Base-by-base conservation (phyloP, 805 yeast genomes). In the Yarrowia keelungensis region DNA sequence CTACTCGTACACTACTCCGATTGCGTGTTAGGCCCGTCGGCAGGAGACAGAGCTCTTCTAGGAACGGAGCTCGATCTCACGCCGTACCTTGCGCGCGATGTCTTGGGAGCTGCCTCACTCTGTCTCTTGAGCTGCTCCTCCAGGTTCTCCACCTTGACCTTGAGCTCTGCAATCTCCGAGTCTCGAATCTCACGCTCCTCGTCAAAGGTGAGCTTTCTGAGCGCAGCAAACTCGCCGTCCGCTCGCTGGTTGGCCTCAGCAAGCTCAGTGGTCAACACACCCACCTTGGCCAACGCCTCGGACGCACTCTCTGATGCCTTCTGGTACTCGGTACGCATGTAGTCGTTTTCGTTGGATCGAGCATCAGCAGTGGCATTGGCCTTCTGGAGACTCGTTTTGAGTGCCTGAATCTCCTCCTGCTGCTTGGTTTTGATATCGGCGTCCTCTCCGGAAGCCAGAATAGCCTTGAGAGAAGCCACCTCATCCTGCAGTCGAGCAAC, bases 271-370 rank as follows among this genome's bases (percentile, higher is more conserved):
- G 75, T 71, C 15, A 77, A 72, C 1, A 72, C 74, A 11, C 71
- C 71, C 15, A 81, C 72, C 67, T 79, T 79, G 0, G 69, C 68
- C 26, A 69, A 69, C 1, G 77, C 75, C 45, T 75, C 76, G 0
- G 73, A 73, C 3, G 78, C 76, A 3, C 79, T 75, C 3, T 71
- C 70, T 0, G 76, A 70, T 2, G 79, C 78, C 61, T 73, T 71
- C 58, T 77, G 75, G 65, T 69, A 74, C 62, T 73, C 76, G 16
- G 58, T 70, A 35, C 73, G 73, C 77, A 74, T 89, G 76, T 90
- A 92, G 62, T 80, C 84, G 56, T 81, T 83, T 73, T 92, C 97
- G 43, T 85, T 86, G 1, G 76, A 76, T 51, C 82, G 81, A 7
- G 87, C 81, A 35, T 82, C 82, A 1, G 83, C 73, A 70, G 82